Percentiles rank a stretch among this genome's conserved stretches.
Evolutionary conservation across 495 filamentous ascomycete genomes (phyloP).

Genomic region (Tirmania nivea): DNA sequence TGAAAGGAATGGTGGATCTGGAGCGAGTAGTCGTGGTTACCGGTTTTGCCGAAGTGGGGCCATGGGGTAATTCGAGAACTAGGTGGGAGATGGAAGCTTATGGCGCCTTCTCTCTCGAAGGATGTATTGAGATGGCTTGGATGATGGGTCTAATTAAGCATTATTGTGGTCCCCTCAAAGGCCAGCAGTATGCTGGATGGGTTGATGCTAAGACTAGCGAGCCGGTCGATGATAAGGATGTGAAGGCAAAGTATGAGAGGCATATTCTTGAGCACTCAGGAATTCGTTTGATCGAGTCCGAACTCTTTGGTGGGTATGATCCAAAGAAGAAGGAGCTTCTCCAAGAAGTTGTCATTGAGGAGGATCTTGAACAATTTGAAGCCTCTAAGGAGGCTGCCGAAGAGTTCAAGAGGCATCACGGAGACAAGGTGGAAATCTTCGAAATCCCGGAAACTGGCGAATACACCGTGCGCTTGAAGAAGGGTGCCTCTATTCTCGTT

Average conservation of each 20-base stretch:
- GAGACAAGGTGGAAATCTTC: constrained; percentile 92
- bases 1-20: constrained; percentile 95
- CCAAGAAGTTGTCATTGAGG: constrained; percentile 90
- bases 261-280: constrained; percentile 88
- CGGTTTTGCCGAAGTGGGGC: constrained; percentile 87
- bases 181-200: constrained; percentile 91
- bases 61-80: constrained; percentile 94
- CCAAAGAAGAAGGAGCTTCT: constrained; percentile 96
- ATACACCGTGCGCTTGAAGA: constrained; percentile 80
- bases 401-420: constrained; percentile 91
- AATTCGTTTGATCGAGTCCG: constrained; percentile 93
- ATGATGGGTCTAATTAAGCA: constrained; percentile 99
- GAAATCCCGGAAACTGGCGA: constrained; percentile 88
- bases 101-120: constrained; percentile 90
- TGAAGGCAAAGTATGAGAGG: constrained; percentile 93
- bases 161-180: constrained; percentile 94
- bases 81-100: constrained; percentile 98
- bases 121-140: constrained; percentile 98
- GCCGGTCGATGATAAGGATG: constrained; percentile 91
- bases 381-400: constrained; percentile 90
- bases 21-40: constrained; percentile 96
- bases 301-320: constrained; percentile 92
- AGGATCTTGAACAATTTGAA: constrained; percentile 93
- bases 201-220: constrained; percentile 85
- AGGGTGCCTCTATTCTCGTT: constrained; percentile 80